Base-by-base conservation (phyloP, 495 filamentous ascomycete genomes). In the Pyronema domesticum region DNA sequence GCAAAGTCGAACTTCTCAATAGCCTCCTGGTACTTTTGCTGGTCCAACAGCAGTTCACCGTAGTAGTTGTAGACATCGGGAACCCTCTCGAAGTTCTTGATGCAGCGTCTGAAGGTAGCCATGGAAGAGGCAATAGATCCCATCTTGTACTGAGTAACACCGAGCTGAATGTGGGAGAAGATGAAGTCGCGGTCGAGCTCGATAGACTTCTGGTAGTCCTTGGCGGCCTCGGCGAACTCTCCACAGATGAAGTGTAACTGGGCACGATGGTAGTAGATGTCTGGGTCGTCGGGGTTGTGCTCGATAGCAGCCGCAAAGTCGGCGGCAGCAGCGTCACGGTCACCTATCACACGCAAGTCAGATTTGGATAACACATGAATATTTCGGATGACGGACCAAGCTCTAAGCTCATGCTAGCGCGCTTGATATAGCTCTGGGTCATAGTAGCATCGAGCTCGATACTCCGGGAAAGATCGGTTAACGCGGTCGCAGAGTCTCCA, bases 51-150 rank as follows among this genome's bases (percentile, higher is more conserved):
- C n/a, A 99, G 77, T 70, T 99, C 91, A 65, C 91, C 91, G 59
- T 93, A 96, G 77, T 96, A 99, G 73, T 99, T 99, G 73, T 96
- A 99, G 3, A 99, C 91, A 66, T 99, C 91, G 5, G 91, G 89
- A 7, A 89, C 86, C 58, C 85, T 84, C 58, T 87, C 85, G 63
- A 99, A 99, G 70, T 93, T 94, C 83, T 96, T 99, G 63, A 95
- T 89, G 65, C 88, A 94, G 34, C 89, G 76, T 57, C 91, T 76
- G 79, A 99, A 99, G 6, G 93, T 96, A 11, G 93, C 87, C 87
- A 95, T 96, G 23, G 89, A 94, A 6, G 89, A 95, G 3, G 91
- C 91, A 47, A 96, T 83, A 8, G 87, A 95, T 54, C 91, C 93
- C 86, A 95, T 93, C 80, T 99, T 99, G 72, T 99, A 99, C 70